Percentiles rank a stretch among this genome's conserved stretches.
Evolutionary conservation across 2,329 filamentous ascomycete species (phyloP).

Genomic region (Monilinia fructicola): DNA sequence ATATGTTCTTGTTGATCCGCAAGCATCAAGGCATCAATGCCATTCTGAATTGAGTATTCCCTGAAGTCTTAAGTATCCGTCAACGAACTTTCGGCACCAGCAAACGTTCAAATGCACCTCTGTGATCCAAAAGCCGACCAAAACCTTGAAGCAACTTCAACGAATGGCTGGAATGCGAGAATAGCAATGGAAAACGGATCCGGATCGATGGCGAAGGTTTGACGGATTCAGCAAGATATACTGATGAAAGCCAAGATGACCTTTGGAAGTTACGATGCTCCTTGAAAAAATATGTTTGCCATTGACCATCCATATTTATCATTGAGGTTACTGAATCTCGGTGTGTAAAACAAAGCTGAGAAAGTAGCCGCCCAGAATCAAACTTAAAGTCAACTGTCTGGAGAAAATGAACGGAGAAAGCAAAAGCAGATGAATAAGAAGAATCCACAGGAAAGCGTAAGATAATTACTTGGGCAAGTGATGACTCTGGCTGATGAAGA

Average conservation of each 20-base stretch:
- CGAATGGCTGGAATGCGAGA: slow-evolving; percentile 21
- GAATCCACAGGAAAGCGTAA: background rate
- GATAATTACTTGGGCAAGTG: background rate
- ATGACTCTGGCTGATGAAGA: background rate
- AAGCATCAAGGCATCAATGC: background rate
- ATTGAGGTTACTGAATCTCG: background rate
- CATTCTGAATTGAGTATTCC: slow-evolving; percentile 8
- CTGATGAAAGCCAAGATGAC: background rate
- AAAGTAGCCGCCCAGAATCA: background rate
- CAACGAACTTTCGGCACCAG: slow-evolving; percentile 16
- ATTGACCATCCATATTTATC: background rate
- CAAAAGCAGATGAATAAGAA: background rate
- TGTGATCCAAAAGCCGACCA: background rate
- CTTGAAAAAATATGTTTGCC: background rate
- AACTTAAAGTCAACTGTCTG: background rate
- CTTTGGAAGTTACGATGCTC: background rate
- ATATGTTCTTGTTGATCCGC: slow-evolving; percentile 1
- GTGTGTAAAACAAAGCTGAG: background rate
- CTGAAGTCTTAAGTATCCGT: slow-evolving; percentile 18
- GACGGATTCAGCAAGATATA: background rate
- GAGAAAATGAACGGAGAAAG: background rate
- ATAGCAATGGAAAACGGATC: slow-evolving; percentile 31
- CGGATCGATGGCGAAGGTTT: slow-evolving; percentile 25
- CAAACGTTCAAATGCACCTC: slow-evolving; percentile 27
- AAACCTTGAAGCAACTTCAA: slow-evolving; percentile 19